A percentile compares a stretch with the other conserved stretches of the same genome.
These are phyloP conservation scores for Vitis riparia DNA, from an alignment of 164 flowering plant species.

Conservation along the genomic window DNA sequence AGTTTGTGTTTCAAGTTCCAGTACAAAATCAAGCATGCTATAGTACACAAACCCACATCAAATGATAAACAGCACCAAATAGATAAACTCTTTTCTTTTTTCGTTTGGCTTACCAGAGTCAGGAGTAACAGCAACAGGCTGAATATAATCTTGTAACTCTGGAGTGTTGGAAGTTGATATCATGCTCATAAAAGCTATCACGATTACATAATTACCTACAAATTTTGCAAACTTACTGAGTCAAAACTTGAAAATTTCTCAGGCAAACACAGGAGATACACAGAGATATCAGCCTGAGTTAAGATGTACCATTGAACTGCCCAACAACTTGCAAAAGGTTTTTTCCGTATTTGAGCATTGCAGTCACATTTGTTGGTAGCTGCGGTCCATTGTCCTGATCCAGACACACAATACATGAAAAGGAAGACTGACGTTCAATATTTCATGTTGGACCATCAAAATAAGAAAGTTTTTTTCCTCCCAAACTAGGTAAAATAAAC, in stretches of 20 bases:
- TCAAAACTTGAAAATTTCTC: neutral
- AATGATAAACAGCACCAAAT: neutral
- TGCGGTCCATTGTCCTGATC: slow-evolving; percentile 20
- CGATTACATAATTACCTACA: slow-evolving; percentile 5
- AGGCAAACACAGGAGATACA: neutral
- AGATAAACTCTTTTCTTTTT: neutral
- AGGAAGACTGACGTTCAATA: neutral
- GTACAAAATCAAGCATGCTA: neutral
- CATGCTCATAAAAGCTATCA: slow-evolving; percentile 6
- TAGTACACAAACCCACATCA: neutral
- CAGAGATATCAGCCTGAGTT: slow-evolving; percentile 2
- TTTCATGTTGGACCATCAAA: neutral
- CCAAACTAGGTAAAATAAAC: neutral
- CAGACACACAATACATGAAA: neutral
- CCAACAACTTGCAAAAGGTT: slow-evolving; percentile 18
- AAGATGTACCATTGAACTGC: slow-evolving; percentile 15
- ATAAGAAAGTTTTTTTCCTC: neutral
- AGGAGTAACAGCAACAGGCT: slow-evolving; percentile 4
- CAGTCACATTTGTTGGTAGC: slow-evolving; percentile 17
- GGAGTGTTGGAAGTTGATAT: neutral
- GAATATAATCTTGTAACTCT: slow-evolving; percentile 9
- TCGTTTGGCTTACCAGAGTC: neutral
- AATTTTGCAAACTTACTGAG: neutral
- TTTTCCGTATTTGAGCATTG: slow-evolving; percentile 13
- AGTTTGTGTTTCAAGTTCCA: neutral